Base-by-base conservation (phyloP, 108 stramenopile species). In the Cyclostephanos invisitatus region DNA sequence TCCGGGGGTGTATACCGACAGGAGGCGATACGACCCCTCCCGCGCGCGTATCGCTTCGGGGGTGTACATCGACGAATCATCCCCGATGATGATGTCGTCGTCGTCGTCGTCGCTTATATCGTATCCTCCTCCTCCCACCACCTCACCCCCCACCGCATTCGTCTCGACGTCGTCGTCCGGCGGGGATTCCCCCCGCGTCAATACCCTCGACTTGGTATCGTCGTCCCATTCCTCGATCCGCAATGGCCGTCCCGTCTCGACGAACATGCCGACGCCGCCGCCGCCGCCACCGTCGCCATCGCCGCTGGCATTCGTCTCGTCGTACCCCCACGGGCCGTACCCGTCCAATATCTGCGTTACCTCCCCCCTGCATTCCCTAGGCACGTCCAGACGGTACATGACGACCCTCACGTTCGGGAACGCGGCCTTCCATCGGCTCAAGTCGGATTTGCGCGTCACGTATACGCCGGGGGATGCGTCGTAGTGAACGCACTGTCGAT, bases 1-100 rank as follows among this genome's bases (percentile, higher is more conserved):
- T 9, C 93, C 91, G 37, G 93, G 93, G 36, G 93, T 95, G 54
- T 89, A 89, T 0, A 91, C 79, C 17, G 93, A 91, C 47, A 95
- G 62, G 20, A 95, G 62, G n/a, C 66, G 75, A 66, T 90, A 83
- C 6, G 81, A 73, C 28, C 85, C 82, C 81, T 92, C 93, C 32
- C 87, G 70, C 53, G 69, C 17, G 11, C 88, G 85, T 68, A 92
- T 95, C 12, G 85, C 82, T 25, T 85, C 83, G n/a, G 81, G 84
- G 2, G 91, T 66, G 59, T 88, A 95, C 29, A 36, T n/a, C 17
- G 47, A 48, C 27, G 83, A 71, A 11, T 79, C 70, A 6, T 24
- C 62, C 7, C 70, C 66, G n/a, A n/a, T n/a, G n/a, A n/a, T n/a
- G n/a, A n/a, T n/a, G 47, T 83, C 71, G 47, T 68, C 77, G 21